These are phyloP conservation scores for Erythrophleum fordii DNA, from an alignment of 306 rosid genomes.

Conservation along the genomic window DNA sequence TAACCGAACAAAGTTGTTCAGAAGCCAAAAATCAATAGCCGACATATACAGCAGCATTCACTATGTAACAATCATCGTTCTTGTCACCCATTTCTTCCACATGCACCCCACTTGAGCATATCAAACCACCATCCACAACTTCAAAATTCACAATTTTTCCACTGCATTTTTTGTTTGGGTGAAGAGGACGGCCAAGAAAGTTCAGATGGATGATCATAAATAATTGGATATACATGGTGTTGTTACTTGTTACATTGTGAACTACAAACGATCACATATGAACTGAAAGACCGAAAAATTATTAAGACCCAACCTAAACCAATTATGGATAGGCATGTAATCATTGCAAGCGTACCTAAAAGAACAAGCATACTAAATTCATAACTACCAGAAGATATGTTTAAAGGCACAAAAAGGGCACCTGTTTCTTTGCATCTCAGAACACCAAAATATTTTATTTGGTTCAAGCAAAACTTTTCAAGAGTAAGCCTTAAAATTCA, in stretches of 20 bases:
- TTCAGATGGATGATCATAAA: background rate
- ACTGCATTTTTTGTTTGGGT: constrained; percentile 51
- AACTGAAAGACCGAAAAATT: constrained; percentile 1
- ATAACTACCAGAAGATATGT: background rate
- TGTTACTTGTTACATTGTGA: constrained; percentile 1
- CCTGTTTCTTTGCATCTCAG: constrained; percentile 20
- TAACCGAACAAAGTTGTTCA: constrained; percentile 26
- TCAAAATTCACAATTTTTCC: constrained; percentile 84
- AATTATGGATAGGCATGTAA: too few relatives aligned
- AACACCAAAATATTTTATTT: constrained; percentile 24
- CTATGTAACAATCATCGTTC: constrained; percentile 92
- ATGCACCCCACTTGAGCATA: constrained; percentile 94
- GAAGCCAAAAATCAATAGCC: constrained; percentile 66
- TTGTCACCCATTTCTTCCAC: constrained; percentile 99
- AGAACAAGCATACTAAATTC: background rate
- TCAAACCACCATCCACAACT: constrained; percentile 91
- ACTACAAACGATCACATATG: constrained; percentile 22
- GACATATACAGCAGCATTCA: constrained; percentile 94
- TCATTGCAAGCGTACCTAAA: too few relatives aligned
- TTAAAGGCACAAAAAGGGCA: constrained; percentile 7
- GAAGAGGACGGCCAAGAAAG: background rate
- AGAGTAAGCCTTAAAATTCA: background rate
- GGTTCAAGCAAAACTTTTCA: constrained; percentile 15
- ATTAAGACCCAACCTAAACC: too few relatives aligned
- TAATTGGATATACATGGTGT: background rate